Conservation (phyloP, 768 basidiomycete species). For the Termitomyces sp. region DNA sequence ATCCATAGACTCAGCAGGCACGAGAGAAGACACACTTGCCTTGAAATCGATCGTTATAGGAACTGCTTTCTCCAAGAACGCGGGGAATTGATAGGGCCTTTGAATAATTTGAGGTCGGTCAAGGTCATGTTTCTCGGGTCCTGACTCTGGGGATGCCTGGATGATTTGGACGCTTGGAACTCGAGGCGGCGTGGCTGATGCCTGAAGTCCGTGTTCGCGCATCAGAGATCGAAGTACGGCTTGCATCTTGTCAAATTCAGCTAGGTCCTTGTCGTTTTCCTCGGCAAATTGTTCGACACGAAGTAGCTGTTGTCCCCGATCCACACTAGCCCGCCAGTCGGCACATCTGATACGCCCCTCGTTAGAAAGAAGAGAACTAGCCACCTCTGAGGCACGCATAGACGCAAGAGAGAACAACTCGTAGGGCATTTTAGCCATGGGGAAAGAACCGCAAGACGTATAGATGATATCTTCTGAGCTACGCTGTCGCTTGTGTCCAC, state of each 20-base stretch:
- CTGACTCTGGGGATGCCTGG: neutral
- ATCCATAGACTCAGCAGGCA: neutral
- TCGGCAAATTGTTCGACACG: neutral
- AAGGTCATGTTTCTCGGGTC: neutral
- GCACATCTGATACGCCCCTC: neutral
- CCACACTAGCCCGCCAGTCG: neutral
- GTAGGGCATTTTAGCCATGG: neutral
- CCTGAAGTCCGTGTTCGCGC: neutral
- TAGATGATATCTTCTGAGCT: neutral
- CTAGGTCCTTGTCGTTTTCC: neutral
- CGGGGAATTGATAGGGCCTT: neutral
- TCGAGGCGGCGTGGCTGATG: constrained; percentile 1
- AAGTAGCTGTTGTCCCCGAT: neutral
- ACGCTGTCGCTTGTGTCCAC: neutral
- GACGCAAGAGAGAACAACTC: constrained; percentile 5
- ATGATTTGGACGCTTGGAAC: neutral
- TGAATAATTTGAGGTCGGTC: neutral
- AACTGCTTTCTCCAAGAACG: constrained; percentile 2
- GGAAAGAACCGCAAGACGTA: neutral
- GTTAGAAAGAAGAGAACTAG: neutral
- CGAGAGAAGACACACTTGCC: neutral
- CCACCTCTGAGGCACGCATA: constrained; percentile 3
- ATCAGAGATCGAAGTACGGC: neutral
- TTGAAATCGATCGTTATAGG: neutral
- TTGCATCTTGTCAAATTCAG: neutral